These are phyloP conservation scores for Cyberlindnera xishuangbannaensis DNA, from an alignment of 805 yeast species.

Conservation along the genomic window DNA sequence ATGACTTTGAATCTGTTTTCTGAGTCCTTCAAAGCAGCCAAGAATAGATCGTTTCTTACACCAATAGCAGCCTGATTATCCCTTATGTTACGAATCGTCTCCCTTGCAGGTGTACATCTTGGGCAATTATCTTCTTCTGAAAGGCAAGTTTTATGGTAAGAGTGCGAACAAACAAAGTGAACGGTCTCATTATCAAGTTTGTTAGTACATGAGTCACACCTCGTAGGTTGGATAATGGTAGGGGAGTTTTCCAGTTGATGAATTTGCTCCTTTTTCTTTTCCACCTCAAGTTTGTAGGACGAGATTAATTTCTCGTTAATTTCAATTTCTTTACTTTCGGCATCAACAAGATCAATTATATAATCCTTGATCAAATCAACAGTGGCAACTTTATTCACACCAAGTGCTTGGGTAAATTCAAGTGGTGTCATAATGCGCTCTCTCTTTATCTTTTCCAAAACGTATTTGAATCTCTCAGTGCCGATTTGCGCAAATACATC, in stretches of 20 bases:
- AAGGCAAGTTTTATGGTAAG: conserved; percentile 79
- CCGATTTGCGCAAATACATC: conserved; percentile 47
- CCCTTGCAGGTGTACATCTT: conserved; percentile 64
- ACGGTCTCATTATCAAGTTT: conserved; percentile 71
- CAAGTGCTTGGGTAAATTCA: conserved; percentile 67
- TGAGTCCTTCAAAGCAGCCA: conserved; percentile 43
- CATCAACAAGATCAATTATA: conserved; percentile 53
- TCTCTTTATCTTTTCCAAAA: conserved; percentile 49
- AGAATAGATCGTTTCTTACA: conserved; percentile 58
- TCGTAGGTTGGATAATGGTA: conserved; percentile 34
- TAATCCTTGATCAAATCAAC: conserved; percentile 70
- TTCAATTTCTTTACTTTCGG: conserved; percentile 58
- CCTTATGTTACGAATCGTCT: conserved; percentile 54
- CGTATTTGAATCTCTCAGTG: conserved; percentile 36
- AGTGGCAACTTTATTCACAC: conserved; percentile 56
- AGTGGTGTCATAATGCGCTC: conserved; percentile 59
- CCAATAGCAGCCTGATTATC: conserved; percentile 56
- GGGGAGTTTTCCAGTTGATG: conserved; percentile 35
- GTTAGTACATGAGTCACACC: conserved; percentile 22
- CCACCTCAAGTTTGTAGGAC: conserved; percentile 64
- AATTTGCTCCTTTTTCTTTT: conserved; percentile 47
- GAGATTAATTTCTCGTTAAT: conserved; percentile 61
- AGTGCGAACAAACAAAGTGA: conserved; percentile 82
- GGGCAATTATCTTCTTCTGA: conserved; percentile 63
- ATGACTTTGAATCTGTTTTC: conserved; percentile 68